Conservation (phyloP, 2,329 filamentous ascomycete genomes). For the Aureobasidium sp. region DNA sequence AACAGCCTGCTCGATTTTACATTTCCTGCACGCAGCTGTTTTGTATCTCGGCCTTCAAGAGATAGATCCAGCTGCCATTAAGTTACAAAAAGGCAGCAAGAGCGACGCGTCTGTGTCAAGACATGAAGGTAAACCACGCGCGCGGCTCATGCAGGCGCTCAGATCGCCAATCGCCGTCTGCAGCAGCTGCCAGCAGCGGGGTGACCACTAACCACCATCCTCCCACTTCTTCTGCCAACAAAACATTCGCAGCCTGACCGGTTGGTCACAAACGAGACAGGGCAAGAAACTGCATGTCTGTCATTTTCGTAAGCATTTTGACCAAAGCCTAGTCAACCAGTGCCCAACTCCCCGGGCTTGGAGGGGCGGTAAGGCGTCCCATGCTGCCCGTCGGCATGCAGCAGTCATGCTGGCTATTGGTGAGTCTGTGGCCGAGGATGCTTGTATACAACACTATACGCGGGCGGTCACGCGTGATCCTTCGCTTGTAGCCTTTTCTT, state of each 20-base stretch:
- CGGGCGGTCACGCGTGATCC: constrained; percentile 12
- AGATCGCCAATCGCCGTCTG: constrained; percentile 9
- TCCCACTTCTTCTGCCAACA: constrained; percentile 6
- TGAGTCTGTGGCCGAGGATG: background rate
- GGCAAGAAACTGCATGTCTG: background rate
- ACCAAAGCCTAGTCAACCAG: background rate
- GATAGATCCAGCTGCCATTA: background rate
- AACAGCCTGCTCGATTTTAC: background rate
- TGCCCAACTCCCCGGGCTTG: background rate
- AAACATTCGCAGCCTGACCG: background rate
- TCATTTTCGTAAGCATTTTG: background rate
- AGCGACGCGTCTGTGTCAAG: constrained; percentile 1
- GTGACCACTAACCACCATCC: background rate
- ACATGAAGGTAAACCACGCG: constrained; percentile 1
- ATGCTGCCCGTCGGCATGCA: constrained; percentile 4
- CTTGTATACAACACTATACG: constrained; percentile 12
- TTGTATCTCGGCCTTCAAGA: background rate
- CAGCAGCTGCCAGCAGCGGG: constrained; percentile 9
- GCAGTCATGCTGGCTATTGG: background rate
- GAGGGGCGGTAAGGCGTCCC: constrained; percentile 3
- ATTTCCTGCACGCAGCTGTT: background rate
- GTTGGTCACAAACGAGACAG: constrained; percentile 9
- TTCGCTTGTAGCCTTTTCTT: constrained; percentile 6
- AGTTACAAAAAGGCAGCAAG: background rate
- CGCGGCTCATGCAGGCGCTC: constrained; percentile 9